Conservation (phyloP, 2,329 filamentous ascomycete species). For the Botryosphaeria dothidea region DNA sequence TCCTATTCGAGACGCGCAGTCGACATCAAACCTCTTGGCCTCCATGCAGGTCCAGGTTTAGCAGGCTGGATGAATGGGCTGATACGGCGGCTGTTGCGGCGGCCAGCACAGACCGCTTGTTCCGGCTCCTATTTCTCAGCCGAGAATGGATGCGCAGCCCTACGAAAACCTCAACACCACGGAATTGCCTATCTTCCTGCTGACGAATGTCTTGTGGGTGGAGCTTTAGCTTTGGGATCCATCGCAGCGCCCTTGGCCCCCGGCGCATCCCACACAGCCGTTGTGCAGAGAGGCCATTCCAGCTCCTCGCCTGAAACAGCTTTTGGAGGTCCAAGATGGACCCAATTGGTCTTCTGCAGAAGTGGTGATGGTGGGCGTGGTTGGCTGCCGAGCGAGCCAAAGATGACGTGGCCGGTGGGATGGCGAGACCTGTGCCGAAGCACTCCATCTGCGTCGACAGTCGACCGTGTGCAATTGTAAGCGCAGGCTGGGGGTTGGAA, state of each 20-base stretch:
- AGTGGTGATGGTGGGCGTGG: no score
- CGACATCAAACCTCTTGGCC: neutral
- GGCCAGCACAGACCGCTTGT: neutral
- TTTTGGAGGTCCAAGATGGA: no score
- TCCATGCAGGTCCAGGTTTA: neutral
- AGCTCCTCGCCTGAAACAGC: no score
- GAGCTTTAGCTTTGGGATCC: neutral
- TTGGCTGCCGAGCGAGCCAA: no score
- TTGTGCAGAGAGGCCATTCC: neutral
- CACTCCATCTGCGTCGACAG: no score
- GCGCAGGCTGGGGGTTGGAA: neutral
- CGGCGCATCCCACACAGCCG: neutral
- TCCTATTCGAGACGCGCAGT: neutral
- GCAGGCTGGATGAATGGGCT: neutral
- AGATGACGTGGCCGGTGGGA: neutral
- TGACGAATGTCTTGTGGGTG: neutral
- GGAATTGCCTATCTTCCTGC: neutral
- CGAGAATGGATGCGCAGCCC: neutral
- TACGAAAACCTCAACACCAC: neutral
- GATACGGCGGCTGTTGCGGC: neutral
- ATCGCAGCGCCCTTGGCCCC: neutral
- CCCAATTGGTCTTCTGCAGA: no score
- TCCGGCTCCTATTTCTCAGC: neutral
- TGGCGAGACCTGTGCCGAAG: no score
- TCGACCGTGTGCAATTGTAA: neutral